These are phyloP conservation scores for Drechslera avenae DNA, from an alignment of 2,329 filamentous ascomycete genomes.

Conservation along the genomic window DNA sequence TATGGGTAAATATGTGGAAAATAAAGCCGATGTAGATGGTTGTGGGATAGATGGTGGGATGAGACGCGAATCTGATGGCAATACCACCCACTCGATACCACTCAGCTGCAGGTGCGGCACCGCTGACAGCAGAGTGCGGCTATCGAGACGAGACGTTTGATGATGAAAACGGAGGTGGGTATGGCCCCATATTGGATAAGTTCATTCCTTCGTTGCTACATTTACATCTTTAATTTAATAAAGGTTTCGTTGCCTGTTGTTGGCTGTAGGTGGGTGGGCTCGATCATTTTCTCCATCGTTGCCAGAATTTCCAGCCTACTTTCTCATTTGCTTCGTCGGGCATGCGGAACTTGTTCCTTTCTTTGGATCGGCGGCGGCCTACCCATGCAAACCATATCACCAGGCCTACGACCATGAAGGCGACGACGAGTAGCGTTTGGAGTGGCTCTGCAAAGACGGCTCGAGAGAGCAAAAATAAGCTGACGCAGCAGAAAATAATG, in stretches of 20 bases:
- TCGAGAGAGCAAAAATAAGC: constrained; percentile 84
- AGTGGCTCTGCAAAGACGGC: constrained; percentile 89
- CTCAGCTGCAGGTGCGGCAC: no score
- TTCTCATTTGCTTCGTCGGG: constrained; percentile 25
- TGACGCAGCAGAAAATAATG: constrained; percentile 98
- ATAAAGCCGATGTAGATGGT: no score
- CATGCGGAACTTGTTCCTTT: constrained; percentile 33
- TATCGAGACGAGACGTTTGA: background rate
- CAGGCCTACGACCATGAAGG: constrained; percentile 81
- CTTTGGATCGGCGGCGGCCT: constrained; percentile 53
- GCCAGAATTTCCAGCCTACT: constrained; percentile 55
- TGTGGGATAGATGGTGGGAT: no score
- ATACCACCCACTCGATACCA: no score
- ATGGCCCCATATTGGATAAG: no score
- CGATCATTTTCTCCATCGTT: constrained; percentile 43
- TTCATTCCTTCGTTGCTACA: background rate
- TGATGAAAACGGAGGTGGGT: no score
- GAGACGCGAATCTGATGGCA: no score
- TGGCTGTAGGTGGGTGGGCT: background rate
- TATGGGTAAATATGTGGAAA: no score
- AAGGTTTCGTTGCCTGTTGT: background rate
- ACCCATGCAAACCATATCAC: constrained; percentile 91
- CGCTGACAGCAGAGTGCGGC: no score
- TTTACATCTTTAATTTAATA: background rate
- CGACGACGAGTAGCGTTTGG: constrained; percentile 85